Evolutionary conservation across 2,329 filamentous ascomycete genomes (phyloP).

Genomic region (Lizonia empirigonia): DNA sequence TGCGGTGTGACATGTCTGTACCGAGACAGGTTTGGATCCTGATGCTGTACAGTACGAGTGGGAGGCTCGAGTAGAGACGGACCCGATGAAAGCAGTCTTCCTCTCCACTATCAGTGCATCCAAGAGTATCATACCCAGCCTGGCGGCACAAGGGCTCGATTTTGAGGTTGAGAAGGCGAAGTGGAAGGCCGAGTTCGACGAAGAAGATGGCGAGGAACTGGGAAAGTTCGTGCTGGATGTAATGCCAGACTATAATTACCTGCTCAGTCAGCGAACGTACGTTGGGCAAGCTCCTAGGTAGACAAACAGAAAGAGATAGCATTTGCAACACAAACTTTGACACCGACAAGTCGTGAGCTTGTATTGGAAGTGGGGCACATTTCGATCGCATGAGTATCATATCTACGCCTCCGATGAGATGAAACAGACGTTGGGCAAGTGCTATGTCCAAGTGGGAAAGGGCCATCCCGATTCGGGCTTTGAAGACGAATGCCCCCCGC

Average conservation of each 20-base stretch:
- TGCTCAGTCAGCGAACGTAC: constrained; percentile 3
- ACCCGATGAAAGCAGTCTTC: constrained; percentile 12
- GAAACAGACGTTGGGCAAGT: not conserved
- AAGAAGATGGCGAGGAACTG: constrained; percentile 11
- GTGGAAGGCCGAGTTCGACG: constrained; percentile 19
- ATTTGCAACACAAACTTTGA: too few species aligned
- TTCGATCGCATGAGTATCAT: not conserved
- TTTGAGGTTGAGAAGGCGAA: constrained; percentile 18
- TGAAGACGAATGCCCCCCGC: too few species aligned
- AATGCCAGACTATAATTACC: constrained; percentile 23
- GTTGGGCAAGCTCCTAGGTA: not conserved
- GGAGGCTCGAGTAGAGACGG: constrained; percentile 7
- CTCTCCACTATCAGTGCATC: constrained; percentile 12
- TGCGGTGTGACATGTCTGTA: constrained; percentile 18
- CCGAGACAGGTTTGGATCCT: constrained; percentile 15
- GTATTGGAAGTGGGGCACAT: not conserved
- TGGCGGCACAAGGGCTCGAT: constrained; percentile 7
- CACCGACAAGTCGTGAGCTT: not conserved
- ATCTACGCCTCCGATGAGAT: not conserved
- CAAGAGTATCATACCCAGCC: constrained; percentile 17
- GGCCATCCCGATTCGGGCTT: too few species aligned
- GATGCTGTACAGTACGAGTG: constrained; percentile 22
- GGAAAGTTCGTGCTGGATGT: constrained; percentile 12
- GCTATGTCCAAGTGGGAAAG: too few species aligned
- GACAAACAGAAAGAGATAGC: too few species aligned